Evolutionary conservation across 352 stramenopile genomes (phyloP), one percentile per base, ranked within the genome.

Genomic region (Pilasporangium apinafurcum): DNA sequence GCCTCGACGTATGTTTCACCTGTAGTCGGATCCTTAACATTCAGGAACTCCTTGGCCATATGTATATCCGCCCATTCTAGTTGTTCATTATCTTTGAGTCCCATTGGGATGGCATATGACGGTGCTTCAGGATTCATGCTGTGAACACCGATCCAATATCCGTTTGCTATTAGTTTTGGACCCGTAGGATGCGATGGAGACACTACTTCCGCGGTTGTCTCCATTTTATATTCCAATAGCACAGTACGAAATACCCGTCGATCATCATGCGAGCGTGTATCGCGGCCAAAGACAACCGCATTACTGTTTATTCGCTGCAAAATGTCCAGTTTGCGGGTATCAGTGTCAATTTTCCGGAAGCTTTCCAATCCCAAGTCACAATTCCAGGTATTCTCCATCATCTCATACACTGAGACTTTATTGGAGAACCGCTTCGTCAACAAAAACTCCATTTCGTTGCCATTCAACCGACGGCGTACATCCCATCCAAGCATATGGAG

Each of bases 401-500:
- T 27, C 4, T 50, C 17, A 2, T 48, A 43, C 5, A 70, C 59
- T 2, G 53, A 63, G 1, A 67, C 62, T n/a, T n/a, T n/a, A 25
- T 65, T 59, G 5, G 67, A 34, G 39, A 73, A 71, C 1, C 16
- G 53, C 38, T 77, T 77, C 13, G 52, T 57, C 21, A 71, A 77
- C 14, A 59, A 50, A 32, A 57, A 73, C 55, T 59, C 51, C 51
- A 77, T 65, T 31, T 65, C 62, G 28, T 52, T 53, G 9, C 48
- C 62, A 0, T 59, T 27, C 20, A 67, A 53, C 20, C 51, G 46
- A 14, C 66, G 55, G 16, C 64, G 42, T 20, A 77, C 53, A 29
- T 68, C 40, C 65, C 62, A 73, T 2, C 65, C 65, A 27, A 77
- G 71, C 17, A 81, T 46, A n/a, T n/a, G n/a, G n/a, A n/a, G n/a